phyloP scores from a whole-genome alignment of 73 alveolate species.

The Paramecium pentaurelia region DNA sequence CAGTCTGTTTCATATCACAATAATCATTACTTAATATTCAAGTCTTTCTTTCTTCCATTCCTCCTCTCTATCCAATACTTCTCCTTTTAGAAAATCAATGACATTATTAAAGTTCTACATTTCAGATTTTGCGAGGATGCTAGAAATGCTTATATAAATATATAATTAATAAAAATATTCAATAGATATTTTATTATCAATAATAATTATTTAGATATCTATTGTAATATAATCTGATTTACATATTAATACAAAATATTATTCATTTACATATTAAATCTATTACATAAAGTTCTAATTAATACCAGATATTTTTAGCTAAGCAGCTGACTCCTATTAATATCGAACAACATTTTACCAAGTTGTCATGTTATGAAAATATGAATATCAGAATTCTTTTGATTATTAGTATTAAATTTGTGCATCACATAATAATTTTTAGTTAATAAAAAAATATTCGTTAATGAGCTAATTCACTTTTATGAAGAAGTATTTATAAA shows the following conservation, averaged over 20 bases:
- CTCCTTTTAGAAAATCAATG: constrained; percentile 10
- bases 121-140: background rate
- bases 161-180: background rate
- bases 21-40: background rate
- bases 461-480: constrained; percentile 30
- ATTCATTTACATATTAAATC: too few relatives aligned
- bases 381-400: background rate
- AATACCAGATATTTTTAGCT: background rate
- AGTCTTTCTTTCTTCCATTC: constrained; percentile 42
- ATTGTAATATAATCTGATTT: background rate
- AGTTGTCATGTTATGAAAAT: too few relatives aligned
- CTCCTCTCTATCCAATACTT: constrained; percentile 22
- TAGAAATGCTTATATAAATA: background rate
- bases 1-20: background rate
- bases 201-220: background rate
- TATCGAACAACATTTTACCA: too few relatives aligned
- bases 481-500: constrained; percentile 7
- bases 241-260: background rate
- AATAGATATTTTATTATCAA: background rate
- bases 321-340: too few relatives aligned
- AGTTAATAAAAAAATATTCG: constrained; percentile 19
- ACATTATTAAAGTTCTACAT: constrained; percentile 36
- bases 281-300: too few relatives aligned
- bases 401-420: background rate
- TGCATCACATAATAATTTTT: background rate